Conservation (phyloP, 768 basidiomycete species). For the Leucosporidium yakuticum region DNA sequence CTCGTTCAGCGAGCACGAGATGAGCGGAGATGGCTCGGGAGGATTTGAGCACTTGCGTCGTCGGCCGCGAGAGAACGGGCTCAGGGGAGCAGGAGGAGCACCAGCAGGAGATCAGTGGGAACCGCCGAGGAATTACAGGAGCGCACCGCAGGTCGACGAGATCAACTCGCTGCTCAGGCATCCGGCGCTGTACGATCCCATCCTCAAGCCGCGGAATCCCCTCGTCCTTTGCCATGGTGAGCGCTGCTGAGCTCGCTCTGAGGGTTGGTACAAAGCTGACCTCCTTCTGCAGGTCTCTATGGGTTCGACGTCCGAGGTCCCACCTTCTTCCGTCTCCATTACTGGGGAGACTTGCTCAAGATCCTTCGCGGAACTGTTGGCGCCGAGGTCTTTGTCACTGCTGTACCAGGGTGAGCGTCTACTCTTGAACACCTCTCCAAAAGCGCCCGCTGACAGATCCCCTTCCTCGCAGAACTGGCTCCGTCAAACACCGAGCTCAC, state of each 20-base stretch:
- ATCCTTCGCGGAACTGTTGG: constrained; percentile 73
- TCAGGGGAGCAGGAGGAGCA: neutral
- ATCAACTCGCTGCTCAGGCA: constrained; percentile 55
- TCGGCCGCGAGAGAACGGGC: neutral
- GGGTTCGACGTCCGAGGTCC: constrained; percentile 68
- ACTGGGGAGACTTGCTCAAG: constrained; percentile 83
- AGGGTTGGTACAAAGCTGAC: neutral
- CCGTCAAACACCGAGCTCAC: constrained; percentile 71
- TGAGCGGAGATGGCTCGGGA: neutral
- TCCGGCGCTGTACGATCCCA: constrained; percentile 70
- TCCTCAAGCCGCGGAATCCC: constrained; percentile 74
- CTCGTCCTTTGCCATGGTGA: constrained; percentile 93
- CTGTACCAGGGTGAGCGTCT: constrained; percentile 73
- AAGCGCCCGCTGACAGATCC: neutral
- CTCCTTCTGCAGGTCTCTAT: constrained; percentile 59
- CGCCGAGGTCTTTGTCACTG: constrained; percentile 91
- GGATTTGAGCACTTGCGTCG: neutral
- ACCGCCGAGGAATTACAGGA: neutral
- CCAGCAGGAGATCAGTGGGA: neutral
- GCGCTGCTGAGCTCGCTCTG: constrained; percentile 36
- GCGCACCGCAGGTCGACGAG: constrained; percentile 9
- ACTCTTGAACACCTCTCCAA: too few relatives aligned
- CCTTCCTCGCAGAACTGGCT: constrained; percentile 64
- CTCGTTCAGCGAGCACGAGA: too few relatives aligned
- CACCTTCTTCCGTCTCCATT: constrained; percentile 55